Conservation (phyloP, 2,329 filamentous ascomycete species). For the Penicillium sp. region DNA sequence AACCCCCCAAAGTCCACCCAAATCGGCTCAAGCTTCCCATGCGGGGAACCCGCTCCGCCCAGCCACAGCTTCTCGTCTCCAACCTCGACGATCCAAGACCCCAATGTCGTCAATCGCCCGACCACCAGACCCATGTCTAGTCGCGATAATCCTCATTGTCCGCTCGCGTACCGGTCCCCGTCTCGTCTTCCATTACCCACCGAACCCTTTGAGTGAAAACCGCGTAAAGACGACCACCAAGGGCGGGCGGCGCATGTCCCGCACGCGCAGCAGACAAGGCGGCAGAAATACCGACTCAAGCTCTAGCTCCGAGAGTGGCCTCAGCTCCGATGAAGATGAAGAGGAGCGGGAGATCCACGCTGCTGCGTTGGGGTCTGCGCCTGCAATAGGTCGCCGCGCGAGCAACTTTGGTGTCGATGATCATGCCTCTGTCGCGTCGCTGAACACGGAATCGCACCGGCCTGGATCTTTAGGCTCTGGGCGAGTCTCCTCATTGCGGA, state of each 20-base stretch:
- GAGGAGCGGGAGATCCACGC: constrained; percentile 24
- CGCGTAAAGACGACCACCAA: constrained; percentile 35
- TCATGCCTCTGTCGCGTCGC: constrained; percentile 26
- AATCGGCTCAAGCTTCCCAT: constrained; percentile 9
- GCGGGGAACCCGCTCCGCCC: constrained; percentile 22
- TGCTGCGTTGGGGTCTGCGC: constrained; percentile 1
- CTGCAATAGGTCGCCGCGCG: constrained; percentile 24
- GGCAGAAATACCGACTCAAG: constrained; percentile 39
- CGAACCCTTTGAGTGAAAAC: constrained; percentile 48
- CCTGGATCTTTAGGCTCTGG: constrained; percentile 36
- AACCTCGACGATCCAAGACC: constrained; percentile 13
- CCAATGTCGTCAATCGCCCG: constrained; percentile 47
- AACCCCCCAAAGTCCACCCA: background rate
- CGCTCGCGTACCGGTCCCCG: constrained; percentile 74
- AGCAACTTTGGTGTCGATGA: constrained; percentile 38
- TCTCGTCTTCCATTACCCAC: constrained; percentile 86
- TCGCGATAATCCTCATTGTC: constrained; percentile 72
- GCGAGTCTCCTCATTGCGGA: constrained; percentile 26
- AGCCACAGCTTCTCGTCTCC: constrained; percentile 17
- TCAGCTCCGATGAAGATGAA: constrained; percentile 43
- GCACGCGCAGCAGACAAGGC: constrained; percentile 30
- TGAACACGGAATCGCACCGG: constrained; percentile 29
- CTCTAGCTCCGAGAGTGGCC: constrained; percentile 38
- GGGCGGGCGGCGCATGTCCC: constrained; percentile 33
- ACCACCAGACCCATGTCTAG: constrained; percentile 55